Conservation (phyloP, 164 flowering plant genomes). For the Houttuynia cordata region DNA sequence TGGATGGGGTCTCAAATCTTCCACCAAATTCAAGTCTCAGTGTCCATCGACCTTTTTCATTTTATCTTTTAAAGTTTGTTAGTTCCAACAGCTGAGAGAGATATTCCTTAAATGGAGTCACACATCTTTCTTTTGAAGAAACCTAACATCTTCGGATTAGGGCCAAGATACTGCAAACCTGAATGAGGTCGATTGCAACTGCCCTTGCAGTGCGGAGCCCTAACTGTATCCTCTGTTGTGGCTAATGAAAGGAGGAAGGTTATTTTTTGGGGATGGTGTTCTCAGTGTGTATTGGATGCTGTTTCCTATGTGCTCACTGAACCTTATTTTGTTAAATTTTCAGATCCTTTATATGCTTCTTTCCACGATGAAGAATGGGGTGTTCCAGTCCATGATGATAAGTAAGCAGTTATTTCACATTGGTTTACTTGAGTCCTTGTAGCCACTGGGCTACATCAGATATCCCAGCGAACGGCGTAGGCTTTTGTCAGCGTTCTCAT, state of each 20-base stretch:
- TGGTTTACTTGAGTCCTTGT: too few relatives aligned
- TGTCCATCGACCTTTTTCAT: too few relatives aligned
- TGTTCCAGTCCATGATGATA: constrained; percentile 71
- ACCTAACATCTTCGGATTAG: too few relatives aligned
- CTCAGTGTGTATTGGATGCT: not conserved
- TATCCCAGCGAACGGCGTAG: not conserved
- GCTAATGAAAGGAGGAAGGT: not conserved
- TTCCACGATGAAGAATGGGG: constrained; percentile 93
- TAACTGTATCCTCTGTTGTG: not conserved
- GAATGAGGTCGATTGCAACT: not conserved
- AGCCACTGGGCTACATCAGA: too few relatives aligned
- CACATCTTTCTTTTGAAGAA: too few relatives aligned
- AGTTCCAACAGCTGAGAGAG: too few relatives aligned
- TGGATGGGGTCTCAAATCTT: too few relatives aligned
- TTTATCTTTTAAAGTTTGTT: too few relatives aligned
- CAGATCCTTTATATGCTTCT: constrained; percentile 56
- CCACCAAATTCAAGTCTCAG: too few relatives aligned
- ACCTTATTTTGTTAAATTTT: not conserved
- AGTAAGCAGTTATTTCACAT: constrained; percentile 19
- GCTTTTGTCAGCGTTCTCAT: not conserved
- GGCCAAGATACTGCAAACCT: not conserved
- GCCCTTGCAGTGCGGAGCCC: not conserved
- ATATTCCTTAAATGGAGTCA: too few relatives aligned
- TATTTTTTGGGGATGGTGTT: not conserved
- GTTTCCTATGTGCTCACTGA: not conserved